A percentile compares a stretch with the other conserved stretches of the same genome.
Conservation (phyloP, 2,329 filamentous ascomycete species). For the Leptographium lundbergii region DNA sequence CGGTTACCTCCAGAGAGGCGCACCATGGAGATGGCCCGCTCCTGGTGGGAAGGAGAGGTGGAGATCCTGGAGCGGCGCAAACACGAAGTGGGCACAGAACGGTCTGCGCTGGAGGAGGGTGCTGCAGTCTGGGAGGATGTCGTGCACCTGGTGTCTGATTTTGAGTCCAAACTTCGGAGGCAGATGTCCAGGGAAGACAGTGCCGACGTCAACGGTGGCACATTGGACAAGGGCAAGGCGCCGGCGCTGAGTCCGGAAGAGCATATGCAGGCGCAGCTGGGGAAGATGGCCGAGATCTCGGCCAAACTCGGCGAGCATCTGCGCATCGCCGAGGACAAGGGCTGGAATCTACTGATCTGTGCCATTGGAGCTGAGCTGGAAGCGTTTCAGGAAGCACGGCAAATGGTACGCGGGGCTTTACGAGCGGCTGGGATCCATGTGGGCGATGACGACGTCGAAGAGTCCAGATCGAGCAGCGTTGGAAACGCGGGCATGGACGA, state of each 20-base stretch:
- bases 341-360: conserved; percentile 64
- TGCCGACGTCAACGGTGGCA: conserved; percentile 11
- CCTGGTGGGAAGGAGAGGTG: conserved; percentile 58
- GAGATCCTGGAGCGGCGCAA: conserved; percentile 41
- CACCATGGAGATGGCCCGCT: conserved; percentile 56
- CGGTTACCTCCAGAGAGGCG: conserved; percentile 49
- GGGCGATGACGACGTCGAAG: conserved; percentile 7
- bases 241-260: conserved; percentile 7
- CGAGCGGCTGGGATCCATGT: conserved; percentile 18
- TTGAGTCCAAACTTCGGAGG: conserved; percentile 50
- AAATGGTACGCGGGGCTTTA: conserved; percentile 18
- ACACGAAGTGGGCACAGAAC: conserved; percentile 45
- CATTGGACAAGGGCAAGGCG: conserved; percentile 15
- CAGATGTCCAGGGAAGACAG: conserved; percentile 27
- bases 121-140: conserved; percentile 53
- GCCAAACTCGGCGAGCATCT: conserved; percentile 40
- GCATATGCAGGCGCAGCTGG: conserved; percentile 28
- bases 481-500: background rate
- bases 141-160: conserved; percentile 44
- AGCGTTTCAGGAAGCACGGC: conserved; percentile 20
- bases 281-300: conserved; percentile 44
- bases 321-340: conserved; percentile 42
- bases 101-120: conserved; percentile 54
- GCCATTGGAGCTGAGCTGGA: conserved; percentile 54
- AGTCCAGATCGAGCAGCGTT: background rate